Conservation (phyloP, 768 basidiomycete species). For the Boletus fagicola region DNA sequence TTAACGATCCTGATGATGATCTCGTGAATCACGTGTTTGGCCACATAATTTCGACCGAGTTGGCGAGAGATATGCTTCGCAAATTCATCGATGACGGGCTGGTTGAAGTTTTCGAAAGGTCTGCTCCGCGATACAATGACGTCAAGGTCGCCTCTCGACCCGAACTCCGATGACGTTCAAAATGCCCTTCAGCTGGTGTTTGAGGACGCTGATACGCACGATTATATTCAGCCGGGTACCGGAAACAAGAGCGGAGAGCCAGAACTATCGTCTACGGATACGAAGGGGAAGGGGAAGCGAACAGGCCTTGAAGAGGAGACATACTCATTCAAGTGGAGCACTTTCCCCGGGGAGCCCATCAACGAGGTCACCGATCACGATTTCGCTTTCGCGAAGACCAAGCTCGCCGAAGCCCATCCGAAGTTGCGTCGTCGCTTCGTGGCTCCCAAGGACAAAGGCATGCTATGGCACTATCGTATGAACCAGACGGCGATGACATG, state of each 20-base stretch:
- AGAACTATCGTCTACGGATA: neutral
- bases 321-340: constrained; percentile 4
- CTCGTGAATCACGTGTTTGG: constrained; percentile 6
- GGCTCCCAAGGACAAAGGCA: neutral
- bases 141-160: neutral
- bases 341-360: constrained; percentile 6
- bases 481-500: constrained; percentile 4
- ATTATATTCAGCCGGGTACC: neutral
- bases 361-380: constrained; percentile 3
- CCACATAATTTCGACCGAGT: neutral
- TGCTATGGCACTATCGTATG: constrained; percentile 9
- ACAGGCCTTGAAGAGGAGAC: neutral
- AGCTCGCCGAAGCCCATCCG: neutral
- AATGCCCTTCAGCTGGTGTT: neutral
- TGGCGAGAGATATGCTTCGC: neutral
- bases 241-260: neutral
- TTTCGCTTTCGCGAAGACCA: neutral
- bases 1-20: constrained; percentile 1
- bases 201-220: neutral
- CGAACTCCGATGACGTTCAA: neutral
- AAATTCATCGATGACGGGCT: neutral
- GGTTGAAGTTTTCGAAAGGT: neutral
- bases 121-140: neutral
- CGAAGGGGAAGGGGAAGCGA: neutral
- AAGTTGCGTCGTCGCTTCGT: constrained; percentile 11